A percentile compares a stretch with the other conserved stretches of the same genome.
These are phyloP conservation scores for Xylogone sp. DNA, from an alignment of 2,329 filamentous ascomycete genomes.

Conservation along the genomic window DNA sequence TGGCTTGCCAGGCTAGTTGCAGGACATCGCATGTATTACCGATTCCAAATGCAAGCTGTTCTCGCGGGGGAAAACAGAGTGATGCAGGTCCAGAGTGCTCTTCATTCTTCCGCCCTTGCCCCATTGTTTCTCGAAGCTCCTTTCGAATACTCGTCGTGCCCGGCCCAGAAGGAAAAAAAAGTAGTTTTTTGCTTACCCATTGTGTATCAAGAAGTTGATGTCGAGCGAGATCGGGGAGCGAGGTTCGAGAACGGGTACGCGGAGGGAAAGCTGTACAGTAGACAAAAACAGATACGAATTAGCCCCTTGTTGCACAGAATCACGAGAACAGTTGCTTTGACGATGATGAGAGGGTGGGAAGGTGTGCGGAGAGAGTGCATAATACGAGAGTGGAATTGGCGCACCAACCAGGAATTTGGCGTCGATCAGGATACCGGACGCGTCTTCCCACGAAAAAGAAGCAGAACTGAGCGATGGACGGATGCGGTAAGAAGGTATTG, in stretches of 20 bases:
- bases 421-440: not conserved
- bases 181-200: slow-evolving; percentile 27
- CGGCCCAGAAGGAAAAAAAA: slow-evolving; percentile 11
- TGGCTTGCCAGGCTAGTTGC: not conserved
- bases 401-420: not conserved
- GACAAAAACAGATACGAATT: not conserved
- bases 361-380: not conserved
- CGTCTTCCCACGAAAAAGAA: not conserved
- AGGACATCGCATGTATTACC: not conserved
- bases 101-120: slow-evolving; percentile 1
- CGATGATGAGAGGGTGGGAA: not conserved
- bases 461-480: not conserved
- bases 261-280: not conserved
- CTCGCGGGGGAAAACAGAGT: not conserved
- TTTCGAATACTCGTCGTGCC: no score
- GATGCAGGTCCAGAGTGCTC: not conserved
- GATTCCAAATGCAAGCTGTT: not conserved
- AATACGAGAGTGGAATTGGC: not conserved
- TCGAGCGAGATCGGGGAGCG: not conserved
- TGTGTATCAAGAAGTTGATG: slow-evolving; percentile 15
- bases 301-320: not conserved
- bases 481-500: not conserved
- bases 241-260: slow-evolving; percentile 5
- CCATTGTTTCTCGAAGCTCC: no score
- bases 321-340: not conserved